Base-by-base conservation (phyloP, 1,139 yeast species). In the Sugiyamaella novakii region DNA sequence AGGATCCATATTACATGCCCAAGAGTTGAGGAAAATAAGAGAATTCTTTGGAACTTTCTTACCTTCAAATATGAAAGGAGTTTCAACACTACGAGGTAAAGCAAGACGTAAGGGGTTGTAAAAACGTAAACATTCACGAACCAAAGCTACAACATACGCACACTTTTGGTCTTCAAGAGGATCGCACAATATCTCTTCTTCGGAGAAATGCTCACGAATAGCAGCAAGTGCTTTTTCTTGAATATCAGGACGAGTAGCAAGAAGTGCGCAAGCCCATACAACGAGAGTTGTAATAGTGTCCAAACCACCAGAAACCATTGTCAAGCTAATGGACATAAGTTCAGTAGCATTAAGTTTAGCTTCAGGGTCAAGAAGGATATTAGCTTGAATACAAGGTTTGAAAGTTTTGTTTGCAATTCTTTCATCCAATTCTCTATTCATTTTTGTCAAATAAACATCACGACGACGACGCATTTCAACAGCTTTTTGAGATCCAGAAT, bases 241-340 rank as follows among this genome's bases (percentile, higher is more conserved):
- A n/a, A 79, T 58, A 0, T 54, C 59, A 1, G 67, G 64, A 0
- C 84, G 83, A 38, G 64, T 55, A 1, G 80, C 74, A 17, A 75
- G 76, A 1, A 83, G 73, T 15, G 84, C 66, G 36, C 80, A 81
- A 53, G 83, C 61, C 19, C 83, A 71, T 54, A 81, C 79, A 54
- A 78, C 76, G 48, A 84, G 68, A 43, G 83, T 70, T 0, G 89
- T 83, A 1, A 83, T 79, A 53, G 84, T 84, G 60, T 84, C 91
- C 24, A 84, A 66, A 0, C 91, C 92, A 8, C 91, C 92, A 57
- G 88, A 81, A 0, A 84, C 81, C 82, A 84, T 79, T 0, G 91
- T 81, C 37, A 84, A 66, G 59, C 89, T 82, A 10, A 83, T 74
- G 36, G 86, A 79, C 51, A 74, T 74, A 40, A 82, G 63, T 58